Evolutionary conservation across 306 rosid genomes (phyloP).

Genomic region (Cicer arietinum): DNA sequence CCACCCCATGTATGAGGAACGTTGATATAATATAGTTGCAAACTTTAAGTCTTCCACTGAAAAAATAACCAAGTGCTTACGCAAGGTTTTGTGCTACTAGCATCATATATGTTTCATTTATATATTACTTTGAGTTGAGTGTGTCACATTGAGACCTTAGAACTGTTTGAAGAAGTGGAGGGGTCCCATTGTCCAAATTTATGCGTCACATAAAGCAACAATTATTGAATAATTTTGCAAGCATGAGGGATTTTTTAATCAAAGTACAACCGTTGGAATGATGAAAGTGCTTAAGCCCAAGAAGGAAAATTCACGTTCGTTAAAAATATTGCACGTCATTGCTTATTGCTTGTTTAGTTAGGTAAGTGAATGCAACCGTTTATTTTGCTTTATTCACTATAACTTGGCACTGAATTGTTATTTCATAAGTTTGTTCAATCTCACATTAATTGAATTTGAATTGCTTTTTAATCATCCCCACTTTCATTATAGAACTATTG

Average conservation of each 20-base stretch:
- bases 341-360: neutral
- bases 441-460: constrained; percentile 36
- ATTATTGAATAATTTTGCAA: constrained; percentile 40
- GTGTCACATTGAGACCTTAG: neutral
- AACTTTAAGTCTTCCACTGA: constrained; percentile 39
- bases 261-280: constrained; percentile 41
- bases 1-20: constrained; percentile 43
- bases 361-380: constrained; percentile 39
- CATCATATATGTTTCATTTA: constrained; percentile 18
- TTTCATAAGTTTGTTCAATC: neutral
- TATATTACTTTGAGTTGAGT: constrained; percentile 10
- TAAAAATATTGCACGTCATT: neutral
- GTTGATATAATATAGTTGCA: neutral
- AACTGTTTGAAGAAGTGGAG: constrained; percentile 46
- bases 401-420: constrained; percentile 29
- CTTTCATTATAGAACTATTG: constrained; percentile 5
- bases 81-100: constrained; percentile 40
- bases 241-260: constrained; percentile 5
- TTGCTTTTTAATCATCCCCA: constrained; percentile 21
- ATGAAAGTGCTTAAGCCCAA: constrained; percentile 32
- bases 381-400: constrained; percentile 46
- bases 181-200: constrained; percentile 47
- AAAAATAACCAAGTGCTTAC: constrained; percentile 44
- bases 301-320: constrained; percentile 29
- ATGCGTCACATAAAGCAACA: constrained; percentile 30